phyloP scores from a whole-genome alignment of 257 asterid species.

The Anisodus tanguticus region DNA sequence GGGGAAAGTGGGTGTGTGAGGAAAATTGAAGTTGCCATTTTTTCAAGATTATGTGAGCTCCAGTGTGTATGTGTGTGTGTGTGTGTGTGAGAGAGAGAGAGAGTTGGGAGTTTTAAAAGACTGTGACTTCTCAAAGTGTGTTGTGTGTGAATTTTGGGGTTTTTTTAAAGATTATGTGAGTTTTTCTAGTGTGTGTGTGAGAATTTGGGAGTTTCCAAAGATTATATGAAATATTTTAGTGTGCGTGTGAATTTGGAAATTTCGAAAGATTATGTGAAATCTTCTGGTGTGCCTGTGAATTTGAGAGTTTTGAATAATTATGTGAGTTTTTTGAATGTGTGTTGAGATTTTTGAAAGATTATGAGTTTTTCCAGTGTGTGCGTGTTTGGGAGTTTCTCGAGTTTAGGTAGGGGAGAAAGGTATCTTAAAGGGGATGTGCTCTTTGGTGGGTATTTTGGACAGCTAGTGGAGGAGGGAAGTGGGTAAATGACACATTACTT shows the following conservation, averaged over 20 bases:
- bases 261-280: too few species aligned
- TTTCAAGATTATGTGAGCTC: background rate
- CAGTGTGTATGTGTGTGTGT: background rate
- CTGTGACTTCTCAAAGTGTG: too few species aligned
- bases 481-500: background rate
- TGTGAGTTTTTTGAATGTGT: background rate
- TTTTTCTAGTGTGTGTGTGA: background rate
- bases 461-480: conserved; percentile 22
- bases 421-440: conserved; percentile 37
- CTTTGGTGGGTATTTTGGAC: conserved; percentile 35
- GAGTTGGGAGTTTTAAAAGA: background rate
- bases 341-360: background rate
- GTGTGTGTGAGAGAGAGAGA: too few species aligned
- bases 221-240: too few species aligned
- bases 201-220: too few species aligned
- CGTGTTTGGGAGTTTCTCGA: too few species aligned
- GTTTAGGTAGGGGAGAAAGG: background rate
- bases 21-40: conserved; percentile 40
- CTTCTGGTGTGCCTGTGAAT: too few species aligned
- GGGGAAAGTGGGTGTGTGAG: conserved; percentile 29
- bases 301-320: too few species aligned
- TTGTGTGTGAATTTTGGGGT: too few species aligned
- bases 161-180: background rate
- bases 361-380: background rate
- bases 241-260: background rate